These are phyloP conservation scores for Magnusiomyces paraingens DNA, from an alignment of 1,139 yeast genomes.

Conservation along the genomic window DNA sequence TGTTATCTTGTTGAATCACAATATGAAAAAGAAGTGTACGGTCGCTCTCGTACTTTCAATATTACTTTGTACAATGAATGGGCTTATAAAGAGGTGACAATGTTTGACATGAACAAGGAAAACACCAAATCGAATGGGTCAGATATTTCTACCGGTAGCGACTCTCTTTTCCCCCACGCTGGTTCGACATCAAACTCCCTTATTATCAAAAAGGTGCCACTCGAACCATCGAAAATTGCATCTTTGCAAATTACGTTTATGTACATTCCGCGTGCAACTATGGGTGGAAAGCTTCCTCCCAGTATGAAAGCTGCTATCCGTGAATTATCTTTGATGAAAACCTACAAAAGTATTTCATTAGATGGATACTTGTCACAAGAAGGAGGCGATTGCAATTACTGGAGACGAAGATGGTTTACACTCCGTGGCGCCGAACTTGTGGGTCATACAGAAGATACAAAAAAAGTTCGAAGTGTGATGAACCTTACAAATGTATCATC, in stretches of 20 bases:
- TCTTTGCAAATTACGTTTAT: conserved; percentile 66
- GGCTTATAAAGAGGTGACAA: conserved; percentile 35
- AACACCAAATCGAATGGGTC: background rate
- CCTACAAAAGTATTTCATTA: conserved; percentile 20
- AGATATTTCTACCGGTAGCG: background rate
- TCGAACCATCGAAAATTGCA: conserved; percentile 57
- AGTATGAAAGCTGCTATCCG: conserved; percentile 28
- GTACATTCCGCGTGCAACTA: conserved; percentile 51
- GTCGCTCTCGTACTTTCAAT: conserved; percentile 46
- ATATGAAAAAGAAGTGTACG: conserved; percentile 52
- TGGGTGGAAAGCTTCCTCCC: conserved; percentile 48
- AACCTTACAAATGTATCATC: conserved; percentile 36
- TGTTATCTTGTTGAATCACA: conserved; percentile 62
- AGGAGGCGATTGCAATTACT: conserved; percentile 67
- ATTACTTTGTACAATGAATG: conserved; percentile 77
- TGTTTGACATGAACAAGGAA: background rate
- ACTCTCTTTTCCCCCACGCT: background rate
- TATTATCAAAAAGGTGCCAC: conserved; percentile 5
- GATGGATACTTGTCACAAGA: conserved; percentile 64
- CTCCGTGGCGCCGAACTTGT: conserved; percentile 50
- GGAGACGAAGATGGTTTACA: conserved; percentile 62
- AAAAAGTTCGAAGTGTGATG: conserved; percentile 58
- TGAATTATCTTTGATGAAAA: conserved; percentile 24
- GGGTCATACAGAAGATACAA: conserved; percentile 60
- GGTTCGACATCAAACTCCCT: conserved; percentile 3